Evolutionary conservation across 1,139 yeast species (phyloP), one percentile per base, ranked within the genome.

Genomic region (Saccharomyces hybrid): DNA sequence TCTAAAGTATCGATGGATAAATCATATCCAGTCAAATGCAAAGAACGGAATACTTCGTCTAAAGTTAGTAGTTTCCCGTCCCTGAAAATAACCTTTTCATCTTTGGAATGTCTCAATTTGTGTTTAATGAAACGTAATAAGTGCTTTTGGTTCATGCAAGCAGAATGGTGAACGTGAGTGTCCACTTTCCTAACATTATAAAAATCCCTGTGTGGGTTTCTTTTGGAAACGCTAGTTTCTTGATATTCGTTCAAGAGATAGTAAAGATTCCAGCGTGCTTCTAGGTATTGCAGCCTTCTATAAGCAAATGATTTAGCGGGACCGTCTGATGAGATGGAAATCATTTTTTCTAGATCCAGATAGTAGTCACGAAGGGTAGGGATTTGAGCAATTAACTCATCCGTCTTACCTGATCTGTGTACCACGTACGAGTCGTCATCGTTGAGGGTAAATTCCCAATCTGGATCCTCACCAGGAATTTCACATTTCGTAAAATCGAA

Each of bases 61-160:
- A 95, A 78, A 0, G 98, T 88, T 65, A 95, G 78, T n/a, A 89
- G 81, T 67, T 88, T 84, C 23, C 95, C 95, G 73, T 95, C 99
- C 75, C 99, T 86, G 73, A 81, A 86, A 53, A 95, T 93, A 16
- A 95, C 99, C 59, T 86, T 84, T 70, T 93, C 97, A 63, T 88
- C 80, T 1, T 96, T 93, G 67, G 74, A 80, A 71, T 87, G 82
- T 69, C 85, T 82, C 71, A 86, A 80, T 73, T 93, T 93, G 70
- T 90, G 88, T 73, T 95, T 95, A 71, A 95, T 95, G 70, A 88
- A 95, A 64, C 99, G 84, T 62, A 95, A 76, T 66, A 95, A 76
- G 73, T 95, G 99, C 72, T 95, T 95, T 71, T 95, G 99, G 68
- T 95, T 95, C 99, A 93, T 93, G 71, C 97, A 91, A 7, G 99